Base-by-base conservation (phyloP, 306 rosid genomes). In the Comarum palustre region DNA sequence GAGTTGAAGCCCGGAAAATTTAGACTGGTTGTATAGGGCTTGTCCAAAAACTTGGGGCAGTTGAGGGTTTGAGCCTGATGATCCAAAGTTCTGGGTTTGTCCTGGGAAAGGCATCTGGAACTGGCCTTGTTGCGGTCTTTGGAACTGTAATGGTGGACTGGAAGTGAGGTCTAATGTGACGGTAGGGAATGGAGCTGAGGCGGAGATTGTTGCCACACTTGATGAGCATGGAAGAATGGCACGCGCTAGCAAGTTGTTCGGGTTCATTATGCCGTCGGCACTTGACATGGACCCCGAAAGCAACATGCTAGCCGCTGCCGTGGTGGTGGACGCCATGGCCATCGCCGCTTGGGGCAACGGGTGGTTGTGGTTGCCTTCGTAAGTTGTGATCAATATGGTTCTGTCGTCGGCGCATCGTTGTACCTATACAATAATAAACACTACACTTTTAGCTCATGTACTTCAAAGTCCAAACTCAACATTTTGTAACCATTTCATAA, bases 321-420 rank as follows among this genome's bases (percentile, higher is more conserved):
- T 3, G 0, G 99, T 95, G 8, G 99, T 95, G 0, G 96, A 88
- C 8, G 96, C 97, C 99, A 95, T 95, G 16, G 97, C 96, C 96
- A 91, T 86, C 1, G 99, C 99, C 2, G 99, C 91, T 0, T 96
- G 99, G 6, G 97, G 99, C 31, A 95, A 84, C 10, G 99, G 99
- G 75, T 95, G 99, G 81, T 90, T 95, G n/a, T 95, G 99, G 68
- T 83, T 84, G 1, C 99, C 99, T 81, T 95, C 97, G 32, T 95
- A 95, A 0, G 99, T 95, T 5, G 99, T 95, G 36, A 91, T 87
- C 85, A 95, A 81, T 13, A 95, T 88, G 2, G 84, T 77, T 66
- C 84, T 79, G 78, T 95, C 99, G 51, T 91, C 99, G 0, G 99
- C 96, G 55, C 97, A 91, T n/a, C 99, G 96, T 69, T 95, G 99